phyloP scores from a whole-genome alignment of 73 alveolate species.

The Halteria grandinella region DNA sequence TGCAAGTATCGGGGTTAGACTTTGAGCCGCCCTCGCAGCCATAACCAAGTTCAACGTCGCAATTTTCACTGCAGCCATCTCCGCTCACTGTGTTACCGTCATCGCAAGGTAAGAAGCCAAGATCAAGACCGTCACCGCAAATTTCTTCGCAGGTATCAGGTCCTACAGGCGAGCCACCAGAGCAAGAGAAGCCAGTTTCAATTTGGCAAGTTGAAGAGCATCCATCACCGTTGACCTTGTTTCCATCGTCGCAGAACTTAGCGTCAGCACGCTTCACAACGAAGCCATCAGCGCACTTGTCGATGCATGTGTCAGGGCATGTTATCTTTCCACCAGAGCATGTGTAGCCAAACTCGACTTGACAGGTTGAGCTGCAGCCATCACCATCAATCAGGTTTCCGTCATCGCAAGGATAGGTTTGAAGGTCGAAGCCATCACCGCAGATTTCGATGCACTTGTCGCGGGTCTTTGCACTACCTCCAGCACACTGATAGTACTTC shows the following conservation, averaged over 20 bases:
- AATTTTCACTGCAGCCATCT: conserved; percentile 69
- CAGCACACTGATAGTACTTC: background rate
- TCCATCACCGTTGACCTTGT: no score
- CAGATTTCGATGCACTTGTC: conserved; percentile 50
- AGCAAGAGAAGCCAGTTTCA: conserved; percentile 41
- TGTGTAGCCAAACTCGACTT: conserved; percentile 28
- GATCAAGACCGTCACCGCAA: conserved; percentile 47
- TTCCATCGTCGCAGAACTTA: background rate
- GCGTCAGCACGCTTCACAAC: conserved; percentile 38
- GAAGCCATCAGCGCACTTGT: no score
- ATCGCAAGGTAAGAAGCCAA: conserved; percentile 54
- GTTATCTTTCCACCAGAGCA: no score
- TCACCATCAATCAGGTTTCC: conserved; percentile 54
- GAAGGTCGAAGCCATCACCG: conserved; percentile 50
- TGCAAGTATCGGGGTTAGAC: conserved; percentile 45
- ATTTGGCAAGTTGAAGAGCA: conserved; percentile 44
- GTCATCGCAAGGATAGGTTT: conserved; percentile 59
- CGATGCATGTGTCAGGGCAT: conserved; percentile 4
- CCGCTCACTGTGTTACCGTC: conserved; percentile 53
- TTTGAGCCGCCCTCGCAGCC: conserved; percentile 61
- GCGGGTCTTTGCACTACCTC: background rate
- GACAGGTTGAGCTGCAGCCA: conserved; percentile 54
- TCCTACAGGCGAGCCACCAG: conserved; percentile 9
- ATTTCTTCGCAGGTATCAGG: conserved; percentile 31
- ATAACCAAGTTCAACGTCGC: conserved; percentile 62